Evolutionary conservation across 306 rosid species (phyloP).

Genomic region (Cicer cuneatum): DNA sequence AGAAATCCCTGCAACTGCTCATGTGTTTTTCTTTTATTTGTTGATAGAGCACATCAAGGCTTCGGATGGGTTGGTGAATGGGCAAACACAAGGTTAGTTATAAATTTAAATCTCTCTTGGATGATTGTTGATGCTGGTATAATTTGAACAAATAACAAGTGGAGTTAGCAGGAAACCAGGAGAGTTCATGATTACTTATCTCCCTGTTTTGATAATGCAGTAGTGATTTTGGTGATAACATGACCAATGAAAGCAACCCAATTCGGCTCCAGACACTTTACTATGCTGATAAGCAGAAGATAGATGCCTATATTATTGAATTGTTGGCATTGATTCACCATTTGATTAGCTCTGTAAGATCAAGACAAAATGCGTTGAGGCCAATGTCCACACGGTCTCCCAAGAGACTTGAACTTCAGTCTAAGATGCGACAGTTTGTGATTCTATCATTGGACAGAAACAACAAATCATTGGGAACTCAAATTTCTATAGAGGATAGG

Average conservation of each 20-base stretch:
- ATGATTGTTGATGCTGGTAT: conserved; percentile 1
- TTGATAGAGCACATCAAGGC: conserved; percentile 83
- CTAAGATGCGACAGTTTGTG: conserved; percentile 60
- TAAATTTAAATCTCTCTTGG: conserved; percentile 12
- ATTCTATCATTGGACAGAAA: conserved; percentile 43
- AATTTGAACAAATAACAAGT: conserved; percentile 14
- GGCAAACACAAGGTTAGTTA: conserved; percentile 83
- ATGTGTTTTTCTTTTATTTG: conserved; percentile 19
- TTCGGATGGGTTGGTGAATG: conserved; percentile 98
- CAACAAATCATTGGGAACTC: conserved; percentile 42
- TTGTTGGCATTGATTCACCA: conserved; percentile 75
- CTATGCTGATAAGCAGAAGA: conserved; percentile 77
- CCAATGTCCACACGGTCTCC: conserved; percentile 60
- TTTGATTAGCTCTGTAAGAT: conserved; percentile 62
- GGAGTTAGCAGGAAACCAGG: conserved; percentile 1
- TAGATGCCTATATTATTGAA: conserved; percentile 69
- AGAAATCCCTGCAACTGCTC: conserved; percentile 8
- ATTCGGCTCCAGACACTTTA: conserved; percentile 85
- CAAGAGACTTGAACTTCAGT: conserved; percentile 61
- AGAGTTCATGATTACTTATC: not conserved
- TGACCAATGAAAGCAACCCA: conserved; percentile 49
- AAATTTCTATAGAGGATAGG: conserved; percentile 61
- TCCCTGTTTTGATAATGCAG: conserved; percentile 53
- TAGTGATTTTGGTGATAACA: conserved; percentile 60
- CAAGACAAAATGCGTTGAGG: conserved; percentile 58